These are phyloP conservation scores for Vitis rupestris DNA, from an alignment of 164 flowering plant genomes.

Conservation along the genomic window DNA sequence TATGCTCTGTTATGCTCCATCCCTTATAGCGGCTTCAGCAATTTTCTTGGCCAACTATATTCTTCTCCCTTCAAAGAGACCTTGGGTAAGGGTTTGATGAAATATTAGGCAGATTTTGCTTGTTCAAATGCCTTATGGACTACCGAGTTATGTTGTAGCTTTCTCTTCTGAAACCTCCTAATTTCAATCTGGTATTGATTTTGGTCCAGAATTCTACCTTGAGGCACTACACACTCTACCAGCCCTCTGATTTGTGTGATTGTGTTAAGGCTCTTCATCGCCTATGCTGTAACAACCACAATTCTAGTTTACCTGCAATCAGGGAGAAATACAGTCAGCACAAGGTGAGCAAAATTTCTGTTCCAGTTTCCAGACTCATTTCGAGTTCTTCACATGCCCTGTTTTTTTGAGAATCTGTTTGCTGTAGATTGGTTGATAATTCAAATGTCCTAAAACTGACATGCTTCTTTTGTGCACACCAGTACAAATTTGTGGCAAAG, in stretches of 20 bases:
- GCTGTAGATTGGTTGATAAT: too few relatives aligned
- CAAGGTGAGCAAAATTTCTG: conserved; percentile 45
- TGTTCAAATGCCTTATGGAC: background rate
- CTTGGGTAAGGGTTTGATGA: conserved; percentile 69
- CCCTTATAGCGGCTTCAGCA: conserved; percentile 82
- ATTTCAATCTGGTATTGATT: background rate
- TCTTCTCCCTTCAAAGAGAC: conserved; percentile 62
- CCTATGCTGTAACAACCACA: conserved; percentile 43
- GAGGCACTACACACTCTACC: conserved; percentile 71
- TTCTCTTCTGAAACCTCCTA: too few relatives aligned
- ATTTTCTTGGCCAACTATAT: conserved; percentile 78
- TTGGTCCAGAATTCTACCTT: conserved; percentile 55
- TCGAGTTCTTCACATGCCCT: background rate
- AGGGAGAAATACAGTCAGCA: conserved; percentile 89
- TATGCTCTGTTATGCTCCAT: conserved; percentile 80
- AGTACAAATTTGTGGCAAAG: conserved; percentile 93
- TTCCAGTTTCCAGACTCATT: background rate
- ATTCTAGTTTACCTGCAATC: conserved; percentile 64
- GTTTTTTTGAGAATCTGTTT: background rate
- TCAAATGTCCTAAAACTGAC: too few relatives aligned
- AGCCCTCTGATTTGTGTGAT: conserved; percentile 50
- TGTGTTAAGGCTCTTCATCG: conserved; percentile 70
- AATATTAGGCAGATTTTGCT: background rate
- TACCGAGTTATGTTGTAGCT: too few relatives aligned
- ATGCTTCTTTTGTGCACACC: conserved; percentile 18